Evolutionary conservation across 371 early-diverging fungal species (phyloP).

Genomic region (Syncephalastrum monosporum): DNA sequence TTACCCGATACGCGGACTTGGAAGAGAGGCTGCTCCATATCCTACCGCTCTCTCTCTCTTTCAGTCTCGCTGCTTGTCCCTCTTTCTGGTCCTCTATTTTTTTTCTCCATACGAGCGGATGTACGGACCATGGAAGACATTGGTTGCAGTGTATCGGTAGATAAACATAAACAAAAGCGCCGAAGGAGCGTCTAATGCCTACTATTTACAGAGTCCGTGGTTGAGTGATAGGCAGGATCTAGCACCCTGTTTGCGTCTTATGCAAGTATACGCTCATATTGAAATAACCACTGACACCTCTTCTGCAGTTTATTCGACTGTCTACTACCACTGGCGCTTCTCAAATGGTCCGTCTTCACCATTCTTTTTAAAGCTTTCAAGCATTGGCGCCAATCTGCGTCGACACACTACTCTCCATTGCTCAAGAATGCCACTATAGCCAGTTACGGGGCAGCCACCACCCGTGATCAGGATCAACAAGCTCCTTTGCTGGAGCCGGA

Average conservation of each 20-base stretch:
- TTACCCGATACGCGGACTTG: too few relatives aligned
- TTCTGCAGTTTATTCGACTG: constrained; percentile 13
- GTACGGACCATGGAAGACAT: neutral
- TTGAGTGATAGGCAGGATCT: constrained; percentile 17
- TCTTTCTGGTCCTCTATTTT: neutral
- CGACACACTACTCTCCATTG: constrained; percentile 12
- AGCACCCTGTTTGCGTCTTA: constrained; percentile 25
- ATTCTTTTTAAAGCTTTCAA: constrained; percentile 2
- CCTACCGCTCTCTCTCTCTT: too few relatives aligned
- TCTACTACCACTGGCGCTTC: constrained; percentile 11
- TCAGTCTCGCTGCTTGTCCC: neutral
- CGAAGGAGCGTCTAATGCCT: neutral
- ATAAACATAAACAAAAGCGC: constrained; percentile 5
- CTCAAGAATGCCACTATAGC: constrained; percentile 5
- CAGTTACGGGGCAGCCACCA: constrained; percentile 21
- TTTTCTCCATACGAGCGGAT: neutral
- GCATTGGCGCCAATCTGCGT: constrained; percentile 9
- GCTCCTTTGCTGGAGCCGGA: constrained; percentile 10
- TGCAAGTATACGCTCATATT: constrained; percentile 9
- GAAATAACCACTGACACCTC: neutral
- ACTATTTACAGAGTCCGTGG: constrained; percentile 19
- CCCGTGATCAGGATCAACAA: neutral
- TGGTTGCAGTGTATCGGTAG: constrained; percentile 18
- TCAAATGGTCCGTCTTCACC: constrained; percentile 10
- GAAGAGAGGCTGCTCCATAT: too few relatives aligned